A percentile compares a stretch with the other conserved stretches of the same genome.
Conservation (phyloP, 2,329 filamentous ascomycete species). For the Calonectria crousiana region DNA sequence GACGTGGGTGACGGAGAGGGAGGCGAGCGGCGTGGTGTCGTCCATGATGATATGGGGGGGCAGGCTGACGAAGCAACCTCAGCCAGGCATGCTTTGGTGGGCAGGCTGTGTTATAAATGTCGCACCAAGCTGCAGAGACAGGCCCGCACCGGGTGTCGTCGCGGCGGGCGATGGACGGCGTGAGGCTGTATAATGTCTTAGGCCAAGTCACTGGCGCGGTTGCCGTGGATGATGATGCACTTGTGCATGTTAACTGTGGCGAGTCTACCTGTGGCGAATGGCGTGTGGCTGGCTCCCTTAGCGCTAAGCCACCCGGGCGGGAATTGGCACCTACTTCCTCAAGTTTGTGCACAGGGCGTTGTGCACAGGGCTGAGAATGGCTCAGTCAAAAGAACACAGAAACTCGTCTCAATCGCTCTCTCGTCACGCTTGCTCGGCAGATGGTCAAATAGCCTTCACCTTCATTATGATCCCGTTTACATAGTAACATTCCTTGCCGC, state of each 20-base stretch:
- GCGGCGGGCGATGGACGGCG: neutral
- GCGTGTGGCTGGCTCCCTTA: neutral
- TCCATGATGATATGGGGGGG: slow-evolving; percentile 39
- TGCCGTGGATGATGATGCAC: neutral
- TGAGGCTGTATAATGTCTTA: neutral
- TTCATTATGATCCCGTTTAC: neutral
- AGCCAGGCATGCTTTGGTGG: slow-evolving; percentile 21
- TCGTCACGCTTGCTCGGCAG: neutral
- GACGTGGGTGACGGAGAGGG: slow-evolving; percentile 93
- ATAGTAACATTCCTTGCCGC: neutral
- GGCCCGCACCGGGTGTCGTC: slow-evolving; percentile 12
- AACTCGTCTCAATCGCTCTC: neutral
- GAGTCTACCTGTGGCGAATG: neutral
- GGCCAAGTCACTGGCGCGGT: neutral
- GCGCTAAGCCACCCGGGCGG: neutral
- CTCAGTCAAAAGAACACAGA: neutral
- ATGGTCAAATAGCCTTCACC: neutral
- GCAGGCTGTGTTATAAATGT: neutral
- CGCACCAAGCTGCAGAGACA: neutral
- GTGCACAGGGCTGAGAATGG: neutral
- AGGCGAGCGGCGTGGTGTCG: slow-evolving; percentile 75
- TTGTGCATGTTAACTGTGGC: neutral
- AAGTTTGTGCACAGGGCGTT: neutral
- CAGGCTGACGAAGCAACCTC: neutral
- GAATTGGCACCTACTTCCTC: neutral